A percentile compares a stretch with the other conserved stretches of the same genome.
These are phyloP conservation scores for Elongisporangium prolatum DNA, from an alignment of 352 stramenopile genomes.

Conservation along the genomic window DNA sequence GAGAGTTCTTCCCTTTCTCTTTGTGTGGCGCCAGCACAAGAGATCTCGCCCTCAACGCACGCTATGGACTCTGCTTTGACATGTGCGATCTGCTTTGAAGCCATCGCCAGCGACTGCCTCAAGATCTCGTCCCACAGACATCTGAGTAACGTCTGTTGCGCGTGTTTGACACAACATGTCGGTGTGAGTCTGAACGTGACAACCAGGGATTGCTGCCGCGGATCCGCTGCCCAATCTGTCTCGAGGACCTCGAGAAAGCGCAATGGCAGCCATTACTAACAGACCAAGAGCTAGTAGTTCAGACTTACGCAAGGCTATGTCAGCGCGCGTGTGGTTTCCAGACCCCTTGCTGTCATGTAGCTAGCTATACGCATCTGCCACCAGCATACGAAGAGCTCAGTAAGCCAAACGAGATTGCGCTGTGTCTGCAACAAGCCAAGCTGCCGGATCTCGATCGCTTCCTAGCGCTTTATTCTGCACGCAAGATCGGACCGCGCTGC, in stretches of 20 bases:
- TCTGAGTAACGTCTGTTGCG: constrained; percentile 22
- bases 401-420: neutral
- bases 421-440: neutral
- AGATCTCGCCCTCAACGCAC: neutral
- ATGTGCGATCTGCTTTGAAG: constrained; percentile 32
- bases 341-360: constrained; percentile 21
- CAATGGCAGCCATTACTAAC: constrained; percentile 6
- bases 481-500: neutral
- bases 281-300: neutral
- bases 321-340: constrained; percentile 21
- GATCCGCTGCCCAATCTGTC: constrained; percentile 37
- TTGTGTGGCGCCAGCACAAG: neutral
- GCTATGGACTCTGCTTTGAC: neutral
- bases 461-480: neutral
- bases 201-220: constrained; percentile 33
- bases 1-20: neutral
- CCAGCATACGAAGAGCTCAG: constrained; percentile 2
- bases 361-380: constrained; percentile 22
- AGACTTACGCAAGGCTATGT: constrained; percentile 12
- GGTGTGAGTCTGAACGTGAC: constrained; percentile 16
- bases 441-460: neutral
- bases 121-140: neutral
- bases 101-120: neutral
- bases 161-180: constrained; percentile 25
- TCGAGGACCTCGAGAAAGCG: constrained; percentile 22